Base-by-base conservation (phyloP, 225 moss, liverwort and hornwort genomes). In the Asterella californica region DNA sequence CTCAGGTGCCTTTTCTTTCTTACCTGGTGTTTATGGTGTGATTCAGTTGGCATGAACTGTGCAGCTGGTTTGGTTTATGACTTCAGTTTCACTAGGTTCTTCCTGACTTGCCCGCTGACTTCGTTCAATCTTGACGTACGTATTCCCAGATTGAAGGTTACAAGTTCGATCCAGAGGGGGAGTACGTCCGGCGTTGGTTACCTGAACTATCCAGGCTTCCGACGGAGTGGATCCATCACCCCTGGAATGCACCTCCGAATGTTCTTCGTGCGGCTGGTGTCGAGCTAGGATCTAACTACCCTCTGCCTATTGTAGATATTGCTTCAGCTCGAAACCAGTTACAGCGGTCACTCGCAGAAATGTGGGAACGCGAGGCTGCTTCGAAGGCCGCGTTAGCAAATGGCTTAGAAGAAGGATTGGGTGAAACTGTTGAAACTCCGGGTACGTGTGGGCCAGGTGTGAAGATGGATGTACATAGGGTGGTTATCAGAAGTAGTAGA, bases 311-410 rank as follows among this genome's bases (percentile, higher is more conserved):
- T 76, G 91, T 97, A 34, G 96, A 97, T 83, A 91, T 94, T 70
- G 89, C 88, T 72, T 83, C 82, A 74, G 96, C 94, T 15, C 87
- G 90, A 69, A 91, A 90, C 77, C 83, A 79, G 71, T 90, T 97
- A 64, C 94, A 97, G 78, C 90, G 78, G 30, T 88, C 96, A 22
- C 88, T 97, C 65, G 89, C 96, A 66, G 91, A 91, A 83, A 97
- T 97, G 96, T 97, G 96, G 96, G 96, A 97, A 84, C 91, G 94
- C 74, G 96, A 97, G 74, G 96, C 92, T 60, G 88, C 87, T 72
- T 78, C 92, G 69, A 97, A 92, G 83, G 94, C 94, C 70, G 85
- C 89, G 57, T 73, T 86, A 66, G 91, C 93, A 47, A 94, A 93
- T 78, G 96, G 93, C 54, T 83, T 86, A 74, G 96, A 97, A 81